Evolutionary conservation across 768 basidiomycete genomes (phyloP), one percentile per base, ranked within the genome.

Genomic region (Tylopilus balloui): DNA sequence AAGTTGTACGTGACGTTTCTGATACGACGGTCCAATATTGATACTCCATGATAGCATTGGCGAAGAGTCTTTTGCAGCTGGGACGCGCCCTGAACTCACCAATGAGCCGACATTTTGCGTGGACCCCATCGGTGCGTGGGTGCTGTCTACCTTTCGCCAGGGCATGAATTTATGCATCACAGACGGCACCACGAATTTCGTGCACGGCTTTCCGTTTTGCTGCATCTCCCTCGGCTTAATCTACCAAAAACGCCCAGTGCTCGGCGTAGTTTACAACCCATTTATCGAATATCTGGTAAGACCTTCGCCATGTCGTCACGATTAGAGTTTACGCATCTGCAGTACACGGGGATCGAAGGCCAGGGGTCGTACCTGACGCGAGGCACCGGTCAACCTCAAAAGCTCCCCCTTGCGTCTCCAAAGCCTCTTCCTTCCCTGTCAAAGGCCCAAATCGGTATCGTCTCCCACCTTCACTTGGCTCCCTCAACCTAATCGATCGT

Each of bases 71-170:
- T 93, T 87, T 57, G 82, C 90, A 9, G 77, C 84, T 4, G 90
- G 90, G n/a, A 66, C 75, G 49, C 75, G 79, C 25, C 75, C 77
- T 17, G 75, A 82, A 11, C 68, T 95, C 48, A 91, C 89, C 1
- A 88, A 96, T 58, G 83, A 83, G 25, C 92, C 93, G 5, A 98
- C 95, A 0, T 99, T 88, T 73, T 96, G 95, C 60, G 89, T 95
- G 37, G 94, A 98, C 65, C 94, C 94, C 27, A 95, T 96, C 49
- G 93, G 88, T 85, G 56, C 47, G 75, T 60, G 24, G 40, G 38
- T 28, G 14, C n/a, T 17, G 20, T 29, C 12, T 29, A 21, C 28
- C 24, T 9, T 12, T 27, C 45, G 10, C 17, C 17, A 3, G 8
- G 14, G 9, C 21, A 37, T 43, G 24, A 32, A 35, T 19, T 9